Conservation (phyloP, 441 rosid species). For the Croton laevigatus region DNA sequence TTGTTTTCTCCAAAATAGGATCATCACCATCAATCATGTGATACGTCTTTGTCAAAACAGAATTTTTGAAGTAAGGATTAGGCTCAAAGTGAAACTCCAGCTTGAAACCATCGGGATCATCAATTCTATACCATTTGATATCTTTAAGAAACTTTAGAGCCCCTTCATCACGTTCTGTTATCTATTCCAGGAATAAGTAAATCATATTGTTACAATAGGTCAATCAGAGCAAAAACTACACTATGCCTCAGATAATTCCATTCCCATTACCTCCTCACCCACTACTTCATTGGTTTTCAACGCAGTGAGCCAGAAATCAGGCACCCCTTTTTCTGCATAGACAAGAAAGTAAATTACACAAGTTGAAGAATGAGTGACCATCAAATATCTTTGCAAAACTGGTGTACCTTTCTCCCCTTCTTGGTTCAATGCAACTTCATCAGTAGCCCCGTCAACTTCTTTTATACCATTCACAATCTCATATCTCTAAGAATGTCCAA, state of each 20-base stretch:
- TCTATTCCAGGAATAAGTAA: constrained; percentile 33
- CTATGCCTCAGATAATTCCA: constrained; percentile 1
- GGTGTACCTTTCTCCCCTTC: constrained; percentile 49
- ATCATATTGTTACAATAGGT: not conserved
- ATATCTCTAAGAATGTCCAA: constrained; percentile 40
- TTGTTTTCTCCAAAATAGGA: constrained; percentile 70
- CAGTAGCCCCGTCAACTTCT: constrained; percentile 49
- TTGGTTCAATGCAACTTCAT: constrained; percentile 34
- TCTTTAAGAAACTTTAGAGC: constrained; percentile 70
- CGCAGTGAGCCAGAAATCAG: constrained; percentile 76
- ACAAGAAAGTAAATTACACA: constrained; percentile 12
- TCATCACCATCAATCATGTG: constrained; percentile 85
- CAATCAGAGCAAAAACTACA: not conserved
- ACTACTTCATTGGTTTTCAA: constrained; percentile 71
- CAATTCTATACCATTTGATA: constrained; percentile 60
- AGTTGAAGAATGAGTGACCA: not conserved
- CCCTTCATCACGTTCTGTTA: constrained; percentile 75
- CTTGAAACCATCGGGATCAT: constrained; percentile 77
- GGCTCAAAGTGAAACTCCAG: constrained; percentile 67
- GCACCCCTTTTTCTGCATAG: constrained; percentile 71
- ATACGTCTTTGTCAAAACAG: constrained; percentile 63
- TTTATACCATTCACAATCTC: constrained; percentile 66
- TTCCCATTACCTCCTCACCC: constrained; percentile 53
- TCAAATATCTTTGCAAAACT: constrained; percentile 21
- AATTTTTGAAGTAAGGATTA: constrained; percentile 70